A percentile compares a stretch with the other conserved stretches of the same genome.
Conservation (phyloP, 768 basidiomycete genomes). For the Termitomyces bulborhizus region DNA sequence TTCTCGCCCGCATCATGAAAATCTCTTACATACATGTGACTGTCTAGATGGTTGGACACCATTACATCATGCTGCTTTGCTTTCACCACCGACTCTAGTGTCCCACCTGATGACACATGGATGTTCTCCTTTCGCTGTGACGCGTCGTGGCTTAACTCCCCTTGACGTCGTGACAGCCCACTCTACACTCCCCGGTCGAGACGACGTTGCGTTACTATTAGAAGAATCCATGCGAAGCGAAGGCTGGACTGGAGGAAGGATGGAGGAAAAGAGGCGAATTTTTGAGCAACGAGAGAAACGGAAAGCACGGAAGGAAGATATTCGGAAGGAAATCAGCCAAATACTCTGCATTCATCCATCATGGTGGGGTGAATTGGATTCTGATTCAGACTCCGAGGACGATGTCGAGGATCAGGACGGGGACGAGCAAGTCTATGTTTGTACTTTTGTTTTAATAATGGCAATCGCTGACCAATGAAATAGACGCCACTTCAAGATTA, state of each 20-base stretch:
- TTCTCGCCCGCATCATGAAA: constrained; percentile 1
- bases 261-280: constrained; percentile 60
- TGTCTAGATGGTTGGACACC: constrained; percentile 88
- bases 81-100: constrained; percentile 85
- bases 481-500: constrained; percentile 70
- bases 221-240: constrained; percentile 84
- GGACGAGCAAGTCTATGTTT: constrained; percentile 33
- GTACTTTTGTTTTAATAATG: constrained; percentile 24
- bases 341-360: constrained; percentile 48
- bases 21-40: constrained; percentile 1
- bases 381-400: constrained; percentile 35
- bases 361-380: constrained; percentile 63
- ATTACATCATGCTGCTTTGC: constrained; percentile 84
- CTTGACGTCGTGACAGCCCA: constrained; percentile 88
- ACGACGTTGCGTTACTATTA: constrained; percentile 81
- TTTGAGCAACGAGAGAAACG: constrained; percentile 54
- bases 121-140: constrained; percentile 74
- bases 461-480: constrained; percentile 3
- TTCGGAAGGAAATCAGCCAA: constrained; percentile 55
- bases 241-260: constrained; percentile 76
- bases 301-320: constrained; percentile 42
- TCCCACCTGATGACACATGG: constrained; percentile 92
- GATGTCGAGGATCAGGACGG: constrained; percentile 36
- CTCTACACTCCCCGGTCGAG: constrained; percentile 72
- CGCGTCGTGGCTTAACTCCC: constrained; percentile 75